Evolutionary conservation across 345 rosid species (phyloP).

Genomic region (Erodium maritimum): DNA sequence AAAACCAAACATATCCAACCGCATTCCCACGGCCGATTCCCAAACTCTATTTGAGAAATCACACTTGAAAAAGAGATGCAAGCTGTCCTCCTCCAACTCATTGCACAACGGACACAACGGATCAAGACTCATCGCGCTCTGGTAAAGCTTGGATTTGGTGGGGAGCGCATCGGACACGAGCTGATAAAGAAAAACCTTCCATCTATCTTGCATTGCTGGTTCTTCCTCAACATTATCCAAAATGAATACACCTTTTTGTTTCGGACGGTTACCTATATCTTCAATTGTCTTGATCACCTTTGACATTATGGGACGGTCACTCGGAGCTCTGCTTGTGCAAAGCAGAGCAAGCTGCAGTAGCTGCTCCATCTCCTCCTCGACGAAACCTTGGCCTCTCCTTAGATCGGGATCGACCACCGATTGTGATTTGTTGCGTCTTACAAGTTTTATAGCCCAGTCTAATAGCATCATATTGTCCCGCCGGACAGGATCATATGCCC

Average conservation of each 20-base stretch:
- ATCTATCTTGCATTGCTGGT: neutral
- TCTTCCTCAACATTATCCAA: neutral
- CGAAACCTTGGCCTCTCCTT: too few species aligned
- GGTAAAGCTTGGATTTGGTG: neutral
- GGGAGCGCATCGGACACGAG: neutral
- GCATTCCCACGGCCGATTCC: neutral
- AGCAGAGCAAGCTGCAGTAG: conserved; percentile 2
- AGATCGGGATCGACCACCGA: neutral
- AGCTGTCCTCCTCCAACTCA: neutral
- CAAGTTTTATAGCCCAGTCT: neutral
- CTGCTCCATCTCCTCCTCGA: conserved; percentile 4
- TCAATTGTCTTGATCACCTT: conserved; percentile 3
- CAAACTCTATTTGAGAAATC: neutral
- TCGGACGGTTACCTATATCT: neutral
- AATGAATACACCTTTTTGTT: neutral
- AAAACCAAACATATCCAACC: neutral
- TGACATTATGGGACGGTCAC: neutral
- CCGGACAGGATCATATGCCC: neutral
- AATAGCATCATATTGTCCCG: neutral
- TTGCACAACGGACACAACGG: neutral
- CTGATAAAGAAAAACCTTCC: neutral
- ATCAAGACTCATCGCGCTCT: neutral
- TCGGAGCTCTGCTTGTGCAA: neutral
- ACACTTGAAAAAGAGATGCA: neutral
- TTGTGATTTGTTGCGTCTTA: neutral